Conservation (phyloP, 441 rosid species). For the Theobroma grandiflorum region DNA sequence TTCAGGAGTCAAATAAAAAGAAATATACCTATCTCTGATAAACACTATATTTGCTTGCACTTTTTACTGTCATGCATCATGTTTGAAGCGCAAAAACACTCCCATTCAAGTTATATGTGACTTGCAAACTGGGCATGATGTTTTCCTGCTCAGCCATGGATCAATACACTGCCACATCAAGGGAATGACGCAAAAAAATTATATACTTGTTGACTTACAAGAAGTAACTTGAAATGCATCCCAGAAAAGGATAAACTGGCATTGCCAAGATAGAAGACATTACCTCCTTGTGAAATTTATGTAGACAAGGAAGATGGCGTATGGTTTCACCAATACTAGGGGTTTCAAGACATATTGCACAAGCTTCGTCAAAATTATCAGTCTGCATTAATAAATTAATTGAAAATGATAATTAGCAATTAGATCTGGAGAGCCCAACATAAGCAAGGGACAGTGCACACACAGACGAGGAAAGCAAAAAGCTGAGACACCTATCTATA, state of each 20-base stretch:
- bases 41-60: background rate
- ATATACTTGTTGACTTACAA: conserved; percentile 10
- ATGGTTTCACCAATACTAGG: conserved; percentile 80
- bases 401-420: conserved; percentile 27
- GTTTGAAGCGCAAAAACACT: background rate
- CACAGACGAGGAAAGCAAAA: background rate
- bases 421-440: conserved; percentile 6
- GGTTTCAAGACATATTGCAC: conserved; percentile 85
- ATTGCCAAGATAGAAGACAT: background rate
- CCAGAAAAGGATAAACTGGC: background rate
- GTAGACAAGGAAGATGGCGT: conserved; percentile 97
- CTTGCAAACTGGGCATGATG: conserved; percentile 92
- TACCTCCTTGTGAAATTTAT: conserved; percentile 95
- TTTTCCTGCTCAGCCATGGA: conserved; percentile 84
- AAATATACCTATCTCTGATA: conserved; percentile 11
- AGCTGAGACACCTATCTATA: background rate
- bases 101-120: conserved; percentile 62
- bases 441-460: background rate
- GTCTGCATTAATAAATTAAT: conserved; percentile 52
- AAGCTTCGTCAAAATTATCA: conserved; percentile 67
- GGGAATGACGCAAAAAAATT: background rate
- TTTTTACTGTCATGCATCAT: background rate
- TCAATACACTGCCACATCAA: conserved; percentile 81
- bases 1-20: background rate
- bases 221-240: conserved; percentile 17